Evolutionary conservation across 305 asterid genomes (phyloP), one percentile per base, ranked within the genome.

Genomic region (Fraxinus xanthoxyloides): DNA sequence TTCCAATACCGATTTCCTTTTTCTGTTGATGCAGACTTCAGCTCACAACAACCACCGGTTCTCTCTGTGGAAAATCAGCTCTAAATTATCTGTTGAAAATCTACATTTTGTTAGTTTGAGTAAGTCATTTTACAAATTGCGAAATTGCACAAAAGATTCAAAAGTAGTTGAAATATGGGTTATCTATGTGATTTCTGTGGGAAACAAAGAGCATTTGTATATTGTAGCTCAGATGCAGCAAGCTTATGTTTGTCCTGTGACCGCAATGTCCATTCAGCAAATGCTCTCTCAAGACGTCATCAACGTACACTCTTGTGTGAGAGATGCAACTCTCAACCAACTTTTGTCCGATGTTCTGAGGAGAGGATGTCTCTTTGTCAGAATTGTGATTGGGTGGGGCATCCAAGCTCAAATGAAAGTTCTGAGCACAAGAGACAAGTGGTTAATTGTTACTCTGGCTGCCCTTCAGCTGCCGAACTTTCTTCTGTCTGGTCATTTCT

Each of bases 201-300:
- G 86, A 89, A 84, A 30, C 90, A 88, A 81, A 85, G 89, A 84
- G 85, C 95, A 19, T 78, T 90, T 30, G 88, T 92, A n/a, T 89
- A 88, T 77, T 92, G 93, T 79, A 88, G 89, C 48, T 90, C 95
- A 34, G 95, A 92, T 83, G 87, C 90, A 34, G 95, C 95, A 59
- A 82, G 91, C 21, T 85, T 92, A 51, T 92, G 95, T 72, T 83
- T 92, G 69, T 88, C 95, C 59, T 92, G 95, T 74, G 95, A 92
- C 72, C 90, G 89, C 10, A 90, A 81, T 67, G 86, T 92, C 76
- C 95, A 92, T 86, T 92, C 92, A 40, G 95, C 95, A 73, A 92
- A 90, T 81, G 87, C 91, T 63, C 90, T 92, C 82, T 89, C 95
- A 35, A 88, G 81, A 13, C 92, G 95, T 40, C 95, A 92, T 83